Evolutionary conservation across 345 rosid species (phyloP).

Genomic region (Dipteronia dyeriana): DNA sequence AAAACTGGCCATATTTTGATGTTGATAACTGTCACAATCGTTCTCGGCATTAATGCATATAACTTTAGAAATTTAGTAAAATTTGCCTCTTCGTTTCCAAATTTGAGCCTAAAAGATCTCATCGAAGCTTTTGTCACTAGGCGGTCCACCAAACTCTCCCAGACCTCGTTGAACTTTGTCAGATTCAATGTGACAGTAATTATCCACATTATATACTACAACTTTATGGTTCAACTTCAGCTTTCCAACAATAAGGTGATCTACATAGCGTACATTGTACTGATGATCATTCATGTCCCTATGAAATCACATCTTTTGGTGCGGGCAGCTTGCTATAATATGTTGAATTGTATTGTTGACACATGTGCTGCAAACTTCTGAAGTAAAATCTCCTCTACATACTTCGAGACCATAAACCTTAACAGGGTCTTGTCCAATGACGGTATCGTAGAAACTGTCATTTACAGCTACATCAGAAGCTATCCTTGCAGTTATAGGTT

Average conservation of each 20-base stretch:
- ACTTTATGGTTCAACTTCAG: conserved; percentile 24
- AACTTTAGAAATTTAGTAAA: conserved; percentile 17
- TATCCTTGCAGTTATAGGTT: no score
- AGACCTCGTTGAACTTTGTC: conserved; percentile 27
- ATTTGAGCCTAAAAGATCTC: conserved; percentile 36
- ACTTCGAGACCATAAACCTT: conserved; percentile 30
- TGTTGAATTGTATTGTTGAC: conserved; percentile 15
- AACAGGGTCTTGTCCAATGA: conserved; percentile 24
- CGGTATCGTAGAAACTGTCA: conserved; percentile 32
- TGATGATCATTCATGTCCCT: conserved; percentile 29
- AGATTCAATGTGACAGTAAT: conserved; percentile 19
- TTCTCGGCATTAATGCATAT: conserved; percentile 34
- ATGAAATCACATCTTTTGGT: conserved; percentile 37
- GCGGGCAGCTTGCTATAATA: conserved; percentile 32
- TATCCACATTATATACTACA: not conserved
- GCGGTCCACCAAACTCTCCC: conserved; percentile 35
- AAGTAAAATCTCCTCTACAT: conserved; percentile 38
- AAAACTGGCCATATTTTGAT: conserved; percentile 5
- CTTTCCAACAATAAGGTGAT: conserved; percentile 28
- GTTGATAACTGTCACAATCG: conserved; percentile 38
- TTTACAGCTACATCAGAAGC: no score
- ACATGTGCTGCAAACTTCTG: conserved; percentile 30
- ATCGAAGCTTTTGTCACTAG: conserved; percentile 23
- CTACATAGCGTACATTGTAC: conserved; percentile 44
- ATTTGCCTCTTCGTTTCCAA: conserved; percentile 32